Evolutionary conservation across 1,139 yeast genomes (phyloP).

Genomic region (Protomyces pachydermus): DNA sequence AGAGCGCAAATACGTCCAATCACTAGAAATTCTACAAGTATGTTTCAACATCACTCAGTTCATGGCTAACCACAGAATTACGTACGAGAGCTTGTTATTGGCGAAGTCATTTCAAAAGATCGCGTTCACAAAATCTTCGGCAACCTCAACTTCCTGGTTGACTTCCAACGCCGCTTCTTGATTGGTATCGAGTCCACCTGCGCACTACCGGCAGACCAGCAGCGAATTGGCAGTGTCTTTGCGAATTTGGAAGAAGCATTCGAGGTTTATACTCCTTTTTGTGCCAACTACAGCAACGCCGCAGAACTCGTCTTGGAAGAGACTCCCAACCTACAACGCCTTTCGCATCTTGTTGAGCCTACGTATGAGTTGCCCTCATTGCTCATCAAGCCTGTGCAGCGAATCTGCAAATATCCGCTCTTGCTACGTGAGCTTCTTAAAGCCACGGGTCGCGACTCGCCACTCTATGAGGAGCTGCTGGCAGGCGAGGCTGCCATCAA

Average conservation of each 20-base stretch:
- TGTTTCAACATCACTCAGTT: not conserved
- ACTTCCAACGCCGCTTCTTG: constrained; percentile 84
- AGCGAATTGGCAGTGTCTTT: constrained; percentile 83
- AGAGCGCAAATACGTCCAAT: constrained; percentile 88
- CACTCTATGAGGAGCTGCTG: constrained; percentile 62
- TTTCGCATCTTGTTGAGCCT: constrained; percentile 67
- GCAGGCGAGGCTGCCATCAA: constrained; percentile 65
- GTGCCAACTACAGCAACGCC: constrained; percentile 83
- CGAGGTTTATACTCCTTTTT: constrained; percentile 76
- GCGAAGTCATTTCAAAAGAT: constrained; percentile 70
- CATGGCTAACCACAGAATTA: constrained; percentile 42
- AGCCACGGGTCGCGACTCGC: constrained; percentile 50
- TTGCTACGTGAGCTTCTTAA: constrained; percentile 71
- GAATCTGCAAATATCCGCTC: constrained; percentile 88
- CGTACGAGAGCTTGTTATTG: constrained; percentile 59
- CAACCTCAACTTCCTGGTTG: constrained; percentile 75
- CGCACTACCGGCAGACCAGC: constrained; percentile 65
- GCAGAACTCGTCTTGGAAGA: constrained; percentile 71
- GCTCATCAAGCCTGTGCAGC: constrained; percentile 87
- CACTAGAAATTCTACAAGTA: constrained; percentile 62
- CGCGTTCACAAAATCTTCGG: constrained; percentile 80
- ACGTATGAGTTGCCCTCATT: constrained; percentile 86
- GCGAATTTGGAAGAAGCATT: constrained; percentile 61
- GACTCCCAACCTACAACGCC: constrained; percentile 51
- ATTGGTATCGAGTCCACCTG: constrained; percentile 87